phyloP scores from a whole-genome alignment of 495 filamentous ascomycete genomes.

The Sabuloglossum arenarium region DNA sequence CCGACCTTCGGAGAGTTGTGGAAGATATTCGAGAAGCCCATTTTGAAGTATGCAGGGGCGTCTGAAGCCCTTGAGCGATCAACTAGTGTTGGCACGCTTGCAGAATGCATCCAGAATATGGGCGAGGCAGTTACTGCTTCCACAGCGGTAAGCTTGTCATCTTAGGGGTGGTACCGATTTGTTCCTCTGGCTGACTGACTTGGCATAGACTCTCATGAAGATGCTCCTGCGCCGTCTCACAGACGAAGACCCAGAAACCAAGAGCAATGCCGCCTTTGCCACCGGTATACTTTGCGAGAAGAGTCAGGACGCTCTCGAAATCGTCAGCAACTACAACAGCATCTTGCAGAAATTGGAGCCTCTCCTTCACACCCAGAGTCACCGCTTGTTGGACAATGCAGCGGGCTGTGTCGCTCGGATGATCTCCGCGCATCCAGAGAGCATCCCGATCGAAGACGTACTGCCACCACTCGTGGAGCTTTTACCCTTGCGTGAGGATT shows the following conservation, averaged over 20 bases:
- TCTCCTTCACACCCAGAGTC: slow-evolving; percentile 50
- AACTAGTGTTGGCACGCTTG: slow-evolving; percentile 74
- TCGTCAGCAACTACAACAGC: slow-evolving; percentile 48
- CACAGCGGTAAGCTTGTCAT: slow-evolving; percentile 24
- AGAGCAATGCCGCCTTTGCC: slow-evolving; percentile 86
- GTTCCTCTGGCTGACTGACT: background rate
- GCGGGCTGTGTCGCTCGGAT: slow-evolving; percentile 83
- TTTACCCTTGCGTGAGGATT: slow-evolving; percentile 83
- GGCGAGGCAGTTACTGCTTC: slow-evolving; percentile 51
- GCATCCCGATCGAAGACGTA: slow-evolving; percentile 58
- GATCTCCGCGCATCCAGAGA: slow-evolving; percentile 64
- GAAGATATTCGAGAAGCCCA: slow-evolving; percentile 80
- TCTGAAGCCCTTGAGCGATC: slow-evolving; percentile 69
- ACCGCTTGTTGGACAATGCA: slow-evolving; percentile 76
- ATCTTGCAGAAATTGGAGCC: slow-evolving; percentile 73
- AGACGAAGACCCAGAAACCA: slow-evolving; percentile 80
- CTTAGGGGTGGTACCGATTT: too few species aligned
- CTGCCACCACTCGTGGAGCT: slow-evolving; percentile 57
- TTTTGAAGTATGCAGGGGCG: slow-evolving; percentile 71
- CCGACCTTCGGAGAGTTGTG: slow-evolving; percentile 64
- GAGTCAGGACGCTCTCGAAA: slow-evolving; percentile 46
- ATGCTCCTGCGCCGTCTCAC: slow-evolving; percentile 67
- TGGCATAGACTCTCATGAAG: slow-evolving; percentile 36
- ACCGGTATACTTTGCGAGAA: slow-evolving; percentile 64
- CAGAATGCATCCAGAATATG: slow-evolving; percentile 83